A percentile compares a stretch with the other conserved stretches of the same genome.
Evolutionary conservation across 2,329 filamentous ascomycete genomes (phyloP).

Genomic region (Colletotrichum orbiculare): DNA sequence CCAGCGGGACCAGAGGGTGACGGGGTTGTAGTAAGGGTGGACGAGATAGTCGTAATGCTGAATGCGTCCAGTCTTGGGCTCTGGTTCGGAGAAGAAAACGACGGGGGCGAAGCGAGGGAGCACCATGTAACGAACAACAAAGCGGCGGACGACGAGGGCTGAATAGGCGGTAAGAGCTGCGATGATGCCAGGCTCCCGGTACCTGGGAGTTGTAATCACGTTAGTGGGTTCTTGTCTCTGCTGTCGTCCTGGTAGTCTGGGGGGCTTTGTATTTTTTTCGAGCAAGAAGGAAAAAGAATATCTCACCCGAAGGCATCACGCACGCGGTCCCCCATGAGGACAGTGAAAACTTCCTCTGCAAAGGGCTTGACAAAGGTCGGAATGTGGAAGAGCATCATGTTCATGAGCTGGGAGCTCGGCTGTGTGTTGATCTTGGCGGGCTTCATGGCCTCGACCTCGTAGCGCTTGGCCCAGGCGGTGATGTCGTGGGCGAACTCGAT

Average conservation of each 20-base stretch:
- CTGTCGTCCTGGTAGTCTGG: background rate
- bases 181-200: conserved; percentile 54
- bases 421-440: conserved; percentile 60
- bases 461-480: conserved; percentile 59
- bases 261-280: background rate
- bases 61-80: conserved; percentile 65
- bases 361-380: conserved; percentile 58
- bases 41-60: conserved; percentile 64
- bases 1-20: conserved; percentile 71
- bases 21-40: conserved; percentile 73
- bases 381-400: conserved; percentile 68
- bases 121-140: conserved; percentile 66
- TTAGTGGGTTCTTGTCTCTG: background rate
- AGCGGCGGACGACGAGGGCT: conserved; percentile 62
- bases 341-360: conserved; percentile 62
- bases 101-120: conserved; percentile 65
- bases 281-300: background rate
- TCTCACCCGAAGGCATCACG: conserved; percentile 73
- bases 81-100: conserved; percentile 56
- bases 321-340: conserved; percentile 72
- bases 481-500: conserved; percentile 64
- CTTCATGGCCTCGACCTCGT: conserved; percentile 70
- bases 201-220: conserved; percentile 42
- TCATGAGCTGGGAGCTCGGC: conserved; percentile 68
- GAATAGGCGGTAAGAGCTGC: conserved; percentile 49